Evolutionary conservation across 805 yeast species (phyloP), one percentile per base, ranked within the genome.

Genomic region (Cyberlindnera veronae): DNA sequence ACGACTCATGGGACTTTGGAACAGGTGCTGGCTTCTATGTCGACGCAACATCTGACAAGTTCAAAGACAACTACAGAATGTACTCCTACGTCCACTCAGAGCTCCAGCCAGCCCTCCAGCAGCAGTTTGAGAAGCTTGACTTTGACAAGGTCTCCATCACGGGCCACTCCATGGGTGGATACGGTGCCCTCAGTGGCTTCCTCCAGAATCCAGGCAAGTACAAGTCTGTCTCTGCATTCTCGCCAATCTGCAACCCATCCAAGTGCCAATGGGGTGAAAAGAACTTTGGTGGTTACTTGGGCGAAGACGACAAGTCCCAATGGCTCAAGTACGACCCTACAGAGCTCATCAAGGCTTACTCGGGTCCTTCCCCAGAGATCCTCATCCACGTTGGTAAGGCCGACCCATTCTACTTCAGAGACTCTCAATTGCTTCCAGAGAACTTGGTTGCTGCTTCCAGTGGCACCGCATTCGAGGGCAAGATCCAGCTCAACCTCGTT

Each of bases 91-190:
- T 91, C 20, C 81, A 79, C 51, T 62, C 74, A 28, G 99, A 91
- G 60, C 70, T 91, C 44, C 63, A 64, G 18, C 64, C 63, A 21
- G 66, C 87, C 50, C 61, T 72, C 12, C 57, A 57, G 21, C 45
- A 42, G 22, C 59, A 67, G 38, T 64, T 61, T 40, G 36, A 48
- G 23, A 51, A 54, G 11, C 66, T 91, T 45, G 88, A 91, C 62
- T 79, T 82, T 46, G 60, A 65, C 29, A 81, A 75, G 29, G 72
- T 80, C 37, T 76, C 91, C 16, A 77, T 91, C 49, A 79, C 93
- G n/a, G 99, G 99, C 32, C 98, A 93, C 62, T 93, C 99, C 1
- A 93, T 93, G 98, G 99, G 99, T 36, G 99, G 99, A 1, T 87
- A 76, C 60, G 99, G 98, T 42, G 95, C 99, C 0, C 64, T 91